A percentile compares a stretch with the other conserved stretches of the same genome.
Evolutionary conservation across 495 filamentous ascomycete genomes (phyloP).

Genomic region (Hyphodiscus hymeniophilus): DNA sequence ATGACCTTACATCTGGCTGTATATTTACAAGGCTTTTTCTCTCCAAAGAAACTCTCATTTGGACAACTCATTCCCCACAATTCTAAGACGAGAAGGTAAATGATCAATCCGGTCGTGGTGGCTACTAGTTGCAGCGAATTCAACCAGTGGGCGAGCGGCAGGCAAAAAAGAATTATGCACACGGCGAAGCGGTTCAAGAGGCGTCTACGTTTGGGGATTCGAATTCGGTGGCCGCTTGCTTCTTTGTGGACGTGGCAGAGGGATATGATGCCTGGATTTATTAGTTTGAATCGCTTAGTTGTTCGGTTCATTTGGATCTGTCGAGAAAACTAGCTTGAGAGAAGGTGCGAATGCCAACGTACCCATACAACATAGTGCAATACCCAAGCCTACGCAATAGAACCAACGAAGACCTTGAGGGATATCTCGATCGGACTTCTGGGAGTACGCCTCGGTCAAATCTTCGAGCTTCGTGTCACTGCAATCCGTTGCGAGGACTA

Average conservation of each 20-base stretch:
- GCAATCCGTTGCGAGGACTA: slow-evolving; percentile 47
- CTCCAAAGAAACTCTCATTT: slow-evolving; percentile 29
- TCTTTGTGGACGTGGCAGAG: slow-evolving; percentile 35
- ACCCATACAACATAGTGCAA: slow-evolving; percentile 44
- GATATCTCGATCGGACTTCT: slow-evolving; percentile 35
- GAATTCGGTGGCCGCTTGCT: slow-evolving; percentile 22
- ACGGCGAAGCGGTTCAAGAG: slow-evolving; percentile 38
- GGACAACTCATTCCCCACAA: slow-evolving; percentile 39
- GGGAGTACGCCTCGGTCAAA: slow-evolving; percentile 37
- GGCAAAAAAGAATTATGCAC: slow-evolving; percentile 35
- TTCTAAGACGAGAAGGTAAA: slow-evolving; percentile 40
- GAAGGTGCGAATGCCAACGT: slow-evolving; percentile 1
- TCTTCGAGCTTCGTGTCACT: slow-evolving; percentile 29
- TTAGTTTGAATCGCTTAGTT: too few relatives aligned
- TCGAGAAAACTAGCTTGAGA: too few relatives aligned
- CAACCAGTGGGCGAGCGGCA: slow-evolving; percentile 37
- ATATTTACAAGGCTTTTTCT: slow-evolving; percentile 18
- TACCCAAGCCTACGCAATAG: slow-evolving; percentile 47
- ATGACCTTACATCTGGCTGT: slow-evolving; percentile 21
- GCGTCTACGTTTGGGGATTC: slow-evolving; percentile 37
- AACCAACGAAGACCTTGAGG: slow-evolving; percentile 44
- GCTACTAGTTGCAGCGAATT: slow-evolving; percentile 41
- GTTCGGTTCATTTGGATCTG: too few relatives aligned
- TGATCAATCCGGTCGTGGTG: slow-evolving; percentile 37
- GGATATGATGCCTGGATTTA: slow-evolving; percentile 29